Conservation (phyloP, 371 early-diverging fungal genomes). For the Mucor mucedo region DNA sequence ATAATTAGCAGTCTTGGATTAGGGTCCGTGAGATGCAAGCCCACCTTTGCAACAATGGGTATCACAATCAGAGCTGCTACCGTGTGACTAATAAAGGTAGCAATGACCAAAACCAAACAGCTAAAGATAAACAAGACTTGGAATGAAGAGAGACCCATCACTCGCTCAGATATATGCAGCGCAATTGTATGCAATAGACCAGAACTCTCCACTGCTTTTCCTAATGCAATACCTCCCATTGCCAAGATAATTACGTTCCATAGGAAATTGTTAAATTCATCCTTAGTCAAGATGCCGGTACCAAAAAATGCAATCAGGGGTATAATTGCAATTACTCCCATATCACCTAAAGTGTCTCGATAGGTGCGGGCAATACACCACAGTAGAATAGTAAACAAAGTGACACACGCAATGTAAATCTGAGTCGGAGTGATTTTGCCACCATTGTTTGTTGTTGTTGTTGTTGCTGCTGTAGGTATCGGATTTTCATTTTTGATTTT, state of each 20-base stretch:
- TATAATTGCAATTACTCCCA: constrained; percentile 80
- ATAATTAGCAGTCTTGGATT: constrained; percentile 84
- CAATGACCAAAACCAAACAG: constrained; percentile 69
- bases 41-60: constrained; percentile 78
- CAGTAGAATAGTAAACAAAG: constrained; percentile 71
- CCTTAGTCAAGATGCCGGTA: constrained; percentile 75
- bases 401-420: constrained; percentile 69
- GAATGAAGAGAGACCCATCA: constrained; percentile 65
- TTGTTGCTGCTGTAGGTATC: constrained; percentile 49
- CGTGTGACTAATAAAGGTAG: constrained; percentile 93
- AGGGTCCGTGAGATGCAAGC: constrained; percentile 66
- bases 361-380: constrained; percentile 74
- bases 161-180: constrained; percentile 57
- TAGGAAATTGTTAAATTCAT: constrained; percentile 78
- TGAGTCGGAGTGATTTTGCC: constrained; percentile 73
- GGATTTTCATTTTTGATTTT: constrained; percentile 60
- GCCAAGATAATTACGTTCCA: constrained; percentile 83
- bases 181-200: constrained; percentile 45
- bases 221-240: constrained; percentile 84
- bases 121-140: constrained; percentile 70
- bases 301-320: constrained; percentile 83
- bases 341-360: constrained; percentile 70
- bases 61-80: constrained; percentile 84
- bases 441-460: constrained; percentile 46
- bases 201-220: constrained; percentile 77